Evolutionary conservation across 176 grass and related monocot species (phyloP).

Genomic region (sorghum (Sorghum bicolor)): DNA sequence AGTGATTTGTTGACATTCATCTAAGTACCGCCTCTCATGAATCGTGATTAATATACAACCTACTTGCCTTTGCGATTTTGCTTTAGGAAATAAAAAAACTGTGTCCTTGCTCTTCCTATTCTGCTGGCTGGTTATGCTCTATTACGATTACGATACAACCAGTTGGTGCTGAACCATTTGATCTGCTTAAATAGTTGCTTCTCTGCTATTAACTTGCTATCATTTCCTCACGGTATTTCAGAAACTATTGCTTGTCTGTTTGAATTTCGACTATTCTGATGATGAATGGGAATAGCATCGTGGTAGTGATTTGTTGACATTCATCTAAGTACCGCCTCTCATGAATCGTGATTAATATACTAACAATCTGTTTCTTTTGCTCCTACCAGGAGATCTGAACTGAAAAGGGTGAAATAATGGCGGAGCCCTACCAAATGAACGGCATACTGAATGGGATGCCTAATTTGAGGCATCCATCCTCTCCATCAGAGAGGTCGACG

Average conservation of each 20-base stretch:
- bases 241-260: not conserved
- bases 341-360: not conserved
- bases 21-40: not conserved
- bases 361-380: not conserved
- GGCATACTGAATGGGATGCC: constrained; percentile 37
- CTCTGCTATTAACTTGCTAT: not conserved
- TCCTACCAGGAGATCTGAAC: constrained; percentile 45
- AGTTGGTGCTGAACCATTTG: not conserved
- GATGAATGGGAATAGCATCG: not conserved
- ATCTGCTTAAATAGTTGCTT: not conserved
- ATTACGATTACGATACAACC: not conserved
- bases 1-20: not conserved
- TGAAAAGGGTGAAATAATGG: constrained; percentile 37
- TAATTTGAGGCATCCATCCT: constrained; percentile 45
- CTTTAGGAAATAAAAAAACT: not conserved
- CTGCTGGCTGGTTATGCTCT: not conserved
- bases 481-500: constrained; percentile 55
- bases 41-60: not conserved
- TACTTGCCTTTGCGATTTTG: not conserved
- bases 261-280: not conserved
- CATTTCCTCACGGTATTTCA: not conserved
- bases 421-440: constrained; percentile 40
- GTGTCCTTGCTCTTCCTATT: not conserved
- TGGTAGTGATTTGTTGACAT: not conserved
- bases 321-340: not conserved